Base-by-base conservation (phyloP, 169 alveolate species). In the Plasmodium gaboni region DNA sequence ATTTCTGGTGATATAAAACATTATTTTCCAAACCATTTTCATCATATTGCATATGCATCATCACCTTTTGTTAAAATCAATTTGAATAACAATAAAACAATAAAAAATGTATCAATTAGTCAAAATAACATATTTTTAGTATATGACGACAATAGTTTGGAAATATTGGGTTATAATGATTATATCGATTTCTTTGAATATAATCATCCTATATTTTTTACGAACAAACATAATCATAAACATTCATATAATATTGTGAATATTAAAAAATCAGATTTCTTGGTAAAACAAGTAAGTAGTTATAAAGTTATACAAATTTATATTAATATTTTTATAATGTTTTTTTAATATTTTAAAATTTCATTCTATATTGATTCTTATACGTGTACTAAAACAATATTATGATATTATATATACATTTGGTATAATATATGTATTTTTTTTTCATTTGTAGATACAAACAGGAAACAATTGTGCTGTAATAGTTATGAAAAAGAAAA, bases 141-240 rank as follows among this genome's bases (percentile, higher is more conserved):
- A 64, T 76, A 76, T 59, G 89, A 76, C 46, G 89, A 76, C 22
- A 32, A 76, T 15, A 64, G 78, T 65, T 9, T 76, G 28, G 65
- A 76, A 76, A 76, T 76, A 65, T 48, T 76, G 46, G 89, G 89
- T n/a, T 76, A 76, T 64, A 76, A 76, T 76, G 68, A 76, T 76
- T 76, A 76, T 70, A 76, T 76, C 53, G 89, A 76, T 64, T 76
- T 76, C 68, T 76, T 76, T 68, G 67, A 63, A 76, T 57, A 76
- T 44, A 64, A 63, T 57, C 89, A 76, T 68, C 89, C 89, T 65
- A 68, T 76, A 76, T 76, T 76, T 76, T 76, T 76, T 51, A 76
- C 89, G 10, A 76, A 76, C 67, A 76, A 76, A 59, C 76, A 76
- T 57, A 63, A 48, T 59, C 76, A 76, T 38, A 76, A 76, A 67